A percentile compares a stretch with the other conserved stretches of the same genome.
phyloP scores from a whole-genome alignment of 805 yeast genomes.

The Suhomyces sp. region DNA sequence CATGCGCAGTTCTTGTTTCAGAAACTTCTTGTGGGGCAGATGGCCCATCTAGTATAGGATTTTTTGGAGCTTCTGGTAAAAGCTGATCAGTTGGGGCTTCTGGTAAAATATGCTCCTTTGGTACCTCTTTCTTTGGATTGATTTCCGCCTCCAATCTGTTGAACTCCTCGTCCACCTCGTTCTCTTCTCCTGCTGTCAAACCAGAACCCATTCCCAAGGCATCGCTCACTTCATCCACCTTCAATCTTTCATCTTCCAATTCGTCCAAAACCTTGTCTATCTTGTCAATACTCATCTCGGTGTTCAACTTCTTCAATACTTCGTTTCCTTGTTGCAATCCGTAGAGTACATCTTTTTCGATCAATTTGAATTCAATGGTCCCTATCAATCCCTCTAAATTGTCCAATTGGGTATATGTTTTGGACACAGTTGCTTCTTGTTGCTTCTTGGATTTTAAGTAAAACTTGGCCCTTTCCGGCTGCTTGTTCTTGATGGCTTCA shows the following conservation, averaged over 20 bases:
- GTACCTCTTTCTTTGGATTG: constrained; percentile 5
- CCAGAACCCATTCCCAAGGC: constrained; percentile 43
- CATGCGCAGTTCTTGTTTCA: too few relatives aligned
- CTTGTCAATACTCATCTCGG: constrained; percentile 71
- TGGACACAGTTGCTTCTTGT: constrained; percentile 68
- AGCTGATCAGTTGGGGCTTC: constrained; percentile 18
- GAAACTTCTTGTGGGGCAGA: constrained; percentile 8
- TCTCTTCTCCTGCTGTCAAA: constrained; percentile 49
- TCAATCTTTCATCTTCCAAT: constrained; percentile 73
- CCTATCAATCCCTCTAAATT: constrained; percentile 76
- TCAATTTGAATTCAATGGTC: constrained; percentile 82
- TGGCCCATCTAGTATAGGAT: too few relatives aligned
- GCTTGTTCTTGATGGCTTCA: constrained; percentile 50
- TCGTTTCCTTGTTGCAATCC: constrained; percentile 81
- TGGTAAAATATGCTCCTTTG: constrained; percentile 15
- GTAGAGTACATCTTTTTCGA: constrained; percentile 79
- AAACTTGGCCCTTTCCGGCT: constrained; percentile 61
- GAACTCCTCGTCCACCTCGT: constrained; percentile 67
- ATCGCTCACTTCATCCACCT: constrained; percentile 72
- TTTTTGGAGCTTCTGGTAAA: constrained; percentile 30
- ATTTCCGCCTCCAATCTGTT: constrained; percentile 49
- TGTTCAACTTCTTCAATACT: constrained; percentile 71
- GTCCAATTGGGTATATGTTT: constrained; percentile 75
- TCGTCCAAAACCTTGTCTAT: constrained; percentile 86
- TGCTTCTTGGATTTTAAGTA: constrained; percentile 77